Evolutionary conservation across 768 basidiomycete species (phyloP).

Genomic region (Mycena galopus): DNA sequence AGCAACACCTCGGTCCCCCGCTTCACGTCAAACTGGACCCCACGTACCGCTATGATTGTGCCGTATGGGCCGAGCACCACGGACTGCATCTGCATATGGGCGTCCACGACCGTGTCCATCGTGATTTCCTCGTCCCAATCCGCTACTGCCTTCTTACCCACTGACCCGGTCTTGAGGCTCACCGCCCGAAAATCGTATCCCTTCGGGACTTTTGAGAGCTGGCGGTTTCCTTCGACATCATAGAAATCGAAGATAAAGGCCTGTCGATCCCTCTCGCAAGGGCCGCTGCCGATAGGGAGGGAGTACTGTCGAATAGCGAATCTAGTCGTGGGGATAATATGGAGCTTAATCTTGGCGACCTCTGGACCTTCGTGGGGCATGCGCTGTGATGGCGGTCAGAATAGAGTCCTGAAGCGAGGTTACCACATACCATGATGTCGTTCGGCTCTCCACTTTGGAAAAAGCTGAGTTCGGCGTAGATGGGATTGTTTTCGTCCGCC

Average conservation of each 20-base stretch:
- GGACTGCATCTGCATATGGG: neutral
- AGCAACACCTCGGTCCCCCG: neutral
- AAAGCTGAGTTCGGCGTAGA: neutral
- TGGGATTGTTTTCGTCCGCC: neutral
- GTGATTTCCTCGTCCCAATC: too few relatives aligned
- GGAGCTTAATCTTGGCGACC: neutral
- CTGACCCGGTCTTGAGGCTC: neutral
- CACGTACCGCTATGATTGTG: slow-evolving; percentile 1
- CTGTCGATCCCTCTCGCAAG: neutral
- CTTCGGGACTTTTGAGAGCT: slow-evolving; percentile 1
- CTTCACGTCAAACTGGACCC: slow-evolving; percentile 7
- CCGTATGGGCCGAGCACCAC: neutral
- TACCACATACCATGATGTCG: neutral
- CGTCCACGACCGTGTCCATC: too few relatives aligned
- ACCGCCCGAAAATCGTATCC: slow-evolving; percentile 1
- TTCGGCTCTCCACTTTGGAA: neutral
- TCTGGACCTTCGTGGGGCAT: slow-evolving; percentile 3
- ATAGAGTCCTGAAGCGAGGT: neutral
- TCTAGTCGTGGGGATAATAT: neutral
- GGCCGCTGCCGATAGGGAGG: neutral
- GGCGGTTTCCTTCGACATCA: neutral
- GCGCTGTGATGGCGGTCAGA: neutral
- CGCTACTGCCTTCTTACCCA: too few relatives aligned
- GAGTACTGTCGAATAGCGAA: slow-evolving; percentile 5
- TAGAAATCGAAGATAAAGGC: slow-evolving; percentile 2